These are phyloP conservation scores for Cylindrotheca fusiformis DNA, from an alignment of 108 stramenopile genomes.

Conservation along the genomic window DNA sequence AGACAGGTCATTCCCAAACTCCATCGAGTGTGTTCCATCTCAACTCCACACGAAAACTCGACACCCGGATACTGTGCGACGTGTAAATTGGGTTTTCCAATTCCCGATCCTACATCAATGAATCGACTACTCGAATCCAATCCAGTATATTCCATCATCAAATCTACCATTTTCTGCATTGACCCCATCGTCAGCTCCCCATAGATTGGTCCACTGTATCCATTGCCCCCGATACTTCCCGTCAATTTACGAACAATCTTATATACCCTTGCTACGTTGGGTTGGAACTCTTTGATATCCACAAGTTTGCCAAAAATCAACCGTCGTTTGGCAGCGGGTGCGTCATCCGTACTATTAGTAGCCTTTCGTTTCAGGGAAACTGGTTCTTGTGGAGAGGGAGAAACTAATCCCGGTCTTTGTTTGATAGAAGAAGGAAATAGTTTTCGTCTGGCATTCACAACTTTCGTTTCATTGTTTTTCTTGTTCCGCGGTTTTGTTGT, in stretches of 20 bases:
- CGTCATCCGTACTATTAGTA: background rate
- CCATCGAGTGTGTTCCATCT: conserved; percentile 85
- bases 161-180: conserved; percentile 88
- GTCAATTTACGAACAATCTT: conserved; percentile 70
- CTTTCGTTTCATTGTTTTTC: background rate
- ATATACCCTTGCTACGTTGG: conserved; percentile 56
- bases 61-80: conserved; percentile 89
- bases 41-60: conserved; percentile 88
- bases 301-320: conserved; percentile 43
- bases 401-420: background rate
- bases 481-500: background rate
- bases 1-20: conserved; percentile 77
- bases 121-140: conserved; percentile 78
- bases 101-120: conserved; percentile 96
- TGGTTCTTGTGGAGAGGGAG: background rate
- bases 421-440: conserved; percentile 2
- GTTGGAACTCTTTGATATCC: conserved; percentile 27
- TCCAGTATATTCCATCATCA: conserved; percentile 78
- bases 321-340: conserved; percentile 33
- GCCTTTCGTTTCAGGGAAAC: background rate
- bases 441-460: conserved; percentile 3
- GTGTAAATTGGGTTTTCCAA: conserved; percentile 98
- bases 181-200: conserved; percentile 89
- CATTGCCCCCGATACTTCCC: conserved; percentile 91
- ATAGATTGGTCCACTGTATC: conserved; percentile 86